Evolutionary conservation across 2,329 filamentous ascomycete genomes (phyloP), one percentile per base, ranked within the genome.

Genomic region (Drechslerella dactyloides): DNA sequence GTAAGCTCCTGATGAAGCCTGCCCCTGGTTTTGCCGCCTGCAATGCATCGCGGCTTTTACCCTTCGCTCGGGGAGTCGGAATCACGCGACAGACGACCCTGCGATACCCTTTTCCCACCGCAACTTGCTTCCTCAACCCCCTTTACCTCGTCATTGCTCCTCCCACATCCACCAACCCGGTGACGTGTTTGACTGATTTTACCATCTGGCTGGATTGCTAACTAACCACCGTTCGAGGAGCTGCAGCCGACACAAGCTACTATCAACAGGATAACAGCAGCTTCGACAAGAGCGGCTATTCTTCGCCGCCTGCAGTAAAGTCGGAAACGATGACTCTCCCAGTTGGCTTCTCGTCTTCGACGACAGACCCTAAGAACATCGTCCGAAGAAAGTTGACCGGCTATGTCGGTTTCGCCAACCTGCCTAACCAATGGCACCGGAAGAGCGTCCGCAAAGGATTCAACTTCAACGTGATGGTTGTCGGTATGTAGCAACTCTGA

Each of bases 381-480:
- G 93, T 99, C 78, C 91, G 94, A 82, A 88, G 94, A 82, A 99
- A 99, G 85, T 85, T 99, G 80, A 97, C 94, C 56, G 94, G 94
- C 79, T 99, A 97, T 78, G 94, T 99, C 78, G 94, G 94, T 76
- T 99, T 99, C 79, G 94, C 94, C 81, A 99, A 99, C 81, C 83
- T 99, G 80, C 94, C 94, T 75, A 99, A 99, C 84, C 94, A 99
- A 83, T 99, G 94, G 94, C 94, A 99, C 85, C 93, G 94, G 82
- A 99, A 99, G 89, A 97, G 93, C 87, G 94, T 99, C 79, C 91
- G 94, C 80, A 99, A 99, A 83, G 94, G 94, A 74, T 99, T 99
- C 87, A 99, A 97, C 87, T 99, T 99, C 86, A 99, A 99, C 81
- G 94, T 99, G 77, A 99, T 99, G 94, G 94, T 99, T 82, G 94